Conservation (phyloP, 495 filamentous ascomycete genomes). For the Neurospora discreta region DNA sequence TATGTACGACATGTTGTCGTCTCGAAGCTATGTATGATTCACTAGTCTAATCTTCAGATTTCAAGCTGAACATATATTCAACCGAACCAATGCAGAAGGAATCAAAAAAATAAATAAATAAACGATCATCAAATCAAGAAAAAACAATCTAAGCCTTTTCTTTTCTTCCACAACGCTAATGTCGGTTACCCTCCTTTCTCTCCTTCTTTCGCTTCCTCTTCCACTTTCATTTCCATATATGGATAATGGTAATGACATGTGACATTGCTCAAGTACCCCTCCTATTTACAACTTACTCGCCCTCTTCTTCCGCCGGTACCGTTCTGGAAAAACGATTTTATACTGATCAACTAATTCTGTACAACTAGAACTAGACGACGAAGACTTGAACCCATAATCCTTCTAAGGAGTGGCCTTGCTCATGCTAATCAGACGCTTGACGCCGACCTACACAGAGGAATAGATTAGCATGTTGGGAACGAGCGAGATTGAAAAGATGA, state of each 20-base stretch:
- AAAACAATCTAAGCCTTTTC: not conserved
- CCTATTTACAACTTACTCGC: not conserved
- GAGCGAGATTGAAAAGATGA: not conserved
- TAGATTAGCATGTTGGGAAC: slow-evolving; percentile 1
- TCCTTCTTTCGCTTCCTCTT: too few species aligned
- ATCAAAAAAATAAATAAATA: too few species aligned
- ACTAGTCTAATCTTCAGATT: not conserved
- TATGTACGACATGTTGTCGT: not conserved
- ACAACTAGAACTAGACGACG: not conserved
- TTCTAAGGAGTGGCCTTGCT: slow-evolving; percentile 58
- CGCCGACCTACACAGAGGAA: slow-evolving; percentile 53
- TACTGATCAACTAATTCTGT: not conserved
- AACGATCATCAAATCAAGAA: not conserved
- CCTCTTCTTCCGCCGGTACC: not conserved
- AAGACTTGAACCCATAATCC: not conserved
- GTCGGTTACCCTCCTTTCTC: not conserved
- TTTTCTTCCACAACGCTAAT: not conserved
- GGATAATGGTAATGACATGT: not conserved
- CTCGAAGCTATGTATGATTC: not conserved
- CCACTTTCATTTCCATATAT: not conserved
- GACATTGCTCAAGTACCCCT: not conserved
- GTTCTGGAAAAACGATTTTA: not conserved
- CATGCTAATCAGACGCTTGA: slow-evolving; percentile 88
- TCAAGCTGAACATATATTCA: not conserved
- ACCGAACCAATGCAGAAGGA: not conserved